Conservation (phyloP, 148 eudicot species). For the Polygonum aviculare region DNA sequence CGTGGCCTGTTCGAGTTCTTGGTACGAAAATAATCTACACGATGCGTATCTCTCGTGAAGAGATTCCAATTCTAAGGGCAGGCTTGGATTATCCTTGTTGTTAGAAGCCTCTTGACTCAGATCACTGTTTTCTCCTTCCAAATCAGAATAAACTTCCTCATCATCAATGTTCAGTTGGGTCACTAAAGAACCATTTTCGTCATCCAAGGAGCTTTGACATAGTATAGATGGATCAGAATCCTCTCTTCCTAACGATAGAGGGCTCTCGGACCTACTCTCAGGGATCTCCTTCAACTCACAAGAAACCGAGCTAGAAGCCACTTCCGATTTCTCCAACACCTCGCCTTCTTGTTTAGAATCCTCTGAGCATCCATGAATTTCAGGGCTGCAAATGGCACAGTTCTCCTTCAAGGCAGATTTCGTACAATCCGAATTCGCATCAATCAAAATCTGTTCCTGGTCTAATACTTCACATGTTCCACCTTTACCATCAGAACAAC, state of each 20-base stretch:
- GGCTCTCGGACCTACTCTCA: conserved; percentile 63
- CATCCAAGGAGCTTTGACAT: conserved; percentile 44
- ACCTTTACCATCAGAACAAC: conserved; percentile 11
- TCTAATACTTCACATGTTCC: conserved; percentile 9
- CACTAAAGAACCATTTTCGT: conserved; percentile 17
- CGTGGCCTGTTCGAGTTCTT: conserved; percentile 75
- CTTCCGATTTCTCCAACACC: conserved; percentile 13
- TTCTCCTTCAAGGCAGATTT: conserved; percentile 20
- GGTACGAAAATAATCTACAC: conserved; percentile 56
- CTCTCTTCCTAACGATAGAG: conserved; percentile 32
- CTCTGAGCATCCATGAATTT: neutral
- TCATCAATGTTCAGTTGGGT: conserved; percentile 15
- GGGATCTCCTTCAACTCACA: conserved; percentile 33
- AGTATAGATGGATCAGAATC: conserved; percentile 21
- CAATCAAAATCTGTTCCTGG: conserved; percentile 13
- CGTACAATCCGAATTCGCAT: conserved; percentile 12
- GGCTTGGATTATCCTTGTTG: conserved; percentile 17
- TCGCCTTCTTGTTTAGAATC: neutral
- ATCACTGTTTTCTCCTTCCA: conserved; percentile 44
- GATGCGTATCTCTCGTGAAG: conserved; percentile 66
- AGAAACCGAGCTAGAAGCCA: conserved; percentile 29
- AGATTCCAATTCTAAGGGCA: conserved; percentile 44
- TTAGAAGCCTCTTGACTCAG: conserved; percentile 41
- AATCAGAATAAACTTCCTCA: conserved; percentile 22
- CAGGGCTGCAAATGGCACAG: conserved; percentile 52